Percentiles rank a stretch among this genome's conserved stretches.
phyloP scores from a whole-genome alignment of 176 grass and related monocot genomes.

The Oryza nivara region DNA sequence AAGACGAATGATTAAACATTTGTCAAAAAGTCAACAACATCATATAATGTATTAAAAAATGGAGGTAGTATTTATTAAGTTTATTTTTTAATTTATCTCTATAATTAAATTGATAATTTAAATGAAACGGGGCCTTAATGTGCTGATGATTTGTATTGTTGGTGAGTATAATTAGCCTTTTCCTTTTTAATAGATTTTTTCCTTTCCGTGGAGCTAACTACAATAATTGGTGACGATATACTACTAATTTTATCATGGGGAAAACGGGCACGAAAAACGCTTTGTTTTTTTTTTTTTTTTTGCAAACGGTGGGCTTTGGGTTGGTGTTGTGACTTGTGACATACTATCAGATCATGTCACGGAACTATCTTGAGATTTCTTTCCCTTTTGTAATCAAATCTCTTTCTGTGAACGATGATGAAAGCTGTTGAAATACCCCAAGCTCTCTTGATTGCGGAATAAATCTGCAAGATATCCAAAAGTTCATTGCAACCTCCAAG shows the following conservation, averaged over 20 bases:
- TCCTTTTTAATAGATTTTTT: not conserved
- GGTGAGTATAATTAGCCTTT: not conserved
- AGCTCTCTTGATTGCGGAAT: not conserved
- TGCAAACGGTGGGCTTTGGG: not conserved
- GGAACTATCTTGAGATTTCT: not conserved
- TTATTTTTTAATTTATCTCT: too few relatives aligned
- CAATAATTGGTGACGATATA: not conserved
- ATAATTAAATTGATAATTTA: too few relatives aligned
- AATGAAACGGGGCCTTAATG: too few relatives aligned
- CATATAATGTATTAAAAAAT: too few relatives aligned
- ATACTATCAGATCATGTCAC: slow-evolving; percentile 8
- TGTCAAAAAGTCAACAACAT: too few relatives aligned
- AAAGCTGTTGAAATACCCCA: slow-evolving; percentile 19
- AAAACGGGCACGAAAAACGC: not conserved
- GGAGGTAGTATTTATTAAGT: too few relatives aligned
- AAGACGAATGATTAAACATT: too few relatives aligned
- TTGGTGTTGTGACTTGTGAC: slow-evolving; percentile 1
- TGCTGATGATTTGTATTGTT: too few relatives aligned
- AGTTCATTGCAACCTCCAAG: not conserved
- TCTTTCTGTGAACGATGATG: not conserved
- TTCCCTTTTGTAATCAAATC: slow-evolving; percentile 22
- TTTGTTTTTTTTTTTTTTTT: not conserved
- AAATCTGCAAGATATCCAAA: not conserved
- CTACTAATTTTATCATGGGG: not conserved
- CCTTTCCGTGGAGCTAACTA: not conserved